Percentiles rank a stretch among this genome's conserved stretches.
Conservation (phyloP, 257 asterid species). For the Petrea volubilis region DNA sequence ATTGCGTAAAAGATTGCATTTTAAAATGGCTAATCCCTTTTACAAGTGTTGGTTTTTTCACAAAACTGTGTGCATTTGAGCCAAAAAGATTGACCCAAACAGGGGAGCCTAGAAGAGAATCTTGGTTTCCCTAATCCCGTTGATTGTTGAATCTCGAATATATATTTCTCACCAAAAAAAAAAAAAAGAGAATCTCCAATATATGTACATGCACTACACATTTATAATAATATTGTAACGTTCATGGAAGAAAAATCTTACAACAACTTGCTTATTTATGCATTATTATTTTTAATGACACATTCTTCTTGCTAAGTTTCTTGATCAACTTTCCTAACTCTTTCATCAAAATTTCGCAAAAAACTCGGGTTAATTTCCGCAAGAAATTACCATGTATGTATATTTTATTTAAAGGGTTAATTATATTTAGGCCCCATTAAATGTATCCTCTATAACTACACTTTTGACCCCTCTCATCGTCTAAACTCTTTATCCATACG, state of each 20-base stretch:
- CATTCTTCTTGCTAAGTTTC: neutral
- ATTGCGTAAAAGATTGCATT: neutral
- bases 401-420: neutral
- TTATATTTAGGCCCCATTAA: neutral
- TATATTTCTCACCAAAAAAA: neutral
- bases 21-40: constrained; percentile 2
- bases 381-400: neutral
- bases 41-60: constrained; percentile 15
- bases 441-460: too few relatives aligned
- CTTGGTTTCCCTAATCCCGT: constrained; percentile 16
- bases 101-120: constrained; percentile 3
- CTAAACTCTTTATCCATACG: too few relatives aligned
- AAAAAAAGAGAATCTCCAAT: too few relatives aligned
- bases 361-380: neutral
- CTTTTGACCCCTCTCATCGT: too few relatives aligned
- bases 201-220: too few relatives aligned
- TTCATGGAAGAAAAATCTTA: neutral
- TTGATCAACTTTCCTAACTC: neutral
- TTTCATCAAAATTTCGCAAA: neutral
- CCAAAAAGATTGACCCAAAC: constrained; percentile 24
- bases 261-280: neutral
- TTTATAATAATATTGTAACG: neutral
- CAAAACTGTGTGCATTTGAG: constrained; percentile 16
- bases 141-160: neutral
- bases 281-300: too few relatives aligned